These are phyloP conservation scores for Fusarium zealandicum DNA, from an alignment of 2,329 filamentous ascomycete genomes.

Conservation along the genomic window DNA sequence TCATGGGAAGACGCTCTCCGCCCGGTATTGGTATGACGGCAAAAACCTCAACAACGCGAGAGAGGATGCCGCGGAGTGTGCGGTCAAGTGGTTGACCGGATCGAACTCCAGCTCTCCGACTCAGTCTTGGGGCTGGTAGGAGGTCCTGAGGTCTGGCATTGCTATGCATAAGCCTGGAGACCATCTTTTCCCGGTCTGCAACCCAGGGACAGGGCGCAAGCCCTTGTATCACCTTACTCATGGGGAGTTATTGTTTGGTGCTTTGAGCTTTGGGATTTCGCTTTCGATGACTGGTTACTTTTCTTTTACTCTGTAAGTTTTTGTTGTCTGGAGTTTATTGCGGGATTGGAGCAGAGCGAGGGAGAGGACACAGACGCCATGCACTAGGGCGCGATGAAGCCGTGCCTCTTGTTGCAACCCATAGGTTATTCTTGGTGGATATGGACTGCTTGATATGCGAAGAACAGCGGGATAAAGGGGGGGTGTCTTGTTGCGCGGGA, in stretches of 20 bases:
- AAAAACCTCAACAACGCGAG: conserved; percentile 85
- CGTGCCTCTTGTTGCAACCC: background rate
- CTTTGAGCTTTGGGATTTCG: conserved; percentile 3
- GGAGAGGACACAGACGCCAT: conserved; percentile 15
- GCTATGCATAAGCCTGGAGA: conserved; percentile 1
- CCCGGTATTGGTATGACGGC: conserved; percentile 91
- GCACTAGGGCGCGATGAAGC: conserved; percentile 7
- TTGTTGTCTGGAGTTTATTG: conserved; percentile 37
- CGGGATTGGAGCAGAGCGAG: conserved; percentile 20
- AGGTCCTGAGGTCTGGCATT: background rate
- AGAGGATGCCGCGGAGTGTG: conserved; percentile 90
- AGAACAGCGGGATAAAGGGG: conserved; percentile 2
- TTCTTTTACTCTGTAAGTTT: conserved; percentile 13
- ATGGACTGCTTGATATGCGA: background rate
- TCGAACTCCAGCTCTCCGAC: conserved; percentile 42
- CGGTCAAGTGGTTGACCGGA: conserved; percentile 64
- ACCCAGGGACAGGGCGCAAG: background rate
- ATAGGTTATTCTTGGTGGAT: conserved; percentile 16
- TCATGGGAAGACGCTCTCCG: conserved; percentile 68
- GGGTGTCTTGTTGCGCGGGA: conserved; percentile 18
- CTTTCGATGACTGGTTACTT: background rate
- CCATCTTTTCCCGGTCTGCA: background rate
- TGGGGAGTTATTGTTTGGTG: conserved; percentile 12
- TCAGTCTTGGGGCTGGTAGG: conserved; percentile 38
- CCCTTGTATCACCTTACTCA: no score